These are phyloP conservation scores for Ascocoryne sarcoides DNA, from an alignment of 2,329 filamentous ascomycete species.

Conservation along the genomic window DNA sequence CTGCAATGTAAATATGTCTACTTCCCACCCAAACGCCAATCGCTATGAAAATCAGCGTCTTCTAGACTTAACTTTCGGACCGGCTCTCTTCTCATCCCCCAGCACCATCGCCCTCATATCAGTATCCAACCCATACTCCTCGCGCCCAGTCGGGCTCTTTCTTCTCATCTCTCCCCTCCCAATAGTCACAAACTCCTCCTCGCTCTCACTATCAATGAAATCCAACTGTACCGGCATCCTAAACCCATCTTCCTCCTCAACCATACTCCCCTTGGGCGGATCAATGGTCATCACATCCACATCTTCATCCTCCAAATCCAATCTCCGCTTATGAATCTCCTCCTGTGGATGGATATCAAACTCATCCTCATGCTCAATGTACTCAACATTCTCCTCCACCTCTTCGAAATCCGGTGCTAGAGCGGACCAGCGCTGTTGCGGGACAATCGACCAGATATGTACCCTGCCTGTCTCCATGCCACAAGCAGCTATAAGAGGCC, in stretches of 20 bases:
- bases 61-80: slow-evolving; percentile 16
- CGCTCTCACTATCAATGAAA: slow-evolving; percentile 87
- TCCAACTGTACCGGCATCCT: slow-evolving; percentile 90
- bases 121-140: slow-evolving; percentile 55
- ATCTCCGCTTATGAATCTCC: slow-evolving; percentile 81
- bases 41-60: slow-evolving; percentile 15
- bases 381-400: slow-evolving; percentile 97
- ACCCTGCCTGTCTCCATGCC: slow-evolving; percentile 88
- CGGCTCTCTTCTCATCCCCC: slow-evolving; percentile 31
- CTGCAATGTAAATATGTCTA: no score
- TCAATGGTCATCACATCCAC: slow-evolving; percentile 82
- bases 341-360: slow-evolving; percentile 96
- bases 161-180: slow-evolving; percentile 76
- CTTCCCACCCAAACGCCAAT: no score
- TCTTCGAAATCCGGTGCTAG: slow-evolving; percentile 94
- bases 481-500: slow-evolving; percentile 80
- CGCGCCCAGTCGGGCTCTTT: slow-evolving; percentile 68
- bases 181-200: slow-evolving; percentile 71
- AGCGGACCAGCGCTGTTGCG: slow-evolving; percentile 94
- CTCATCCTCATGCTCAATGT: slow-evolving; percentile 90
- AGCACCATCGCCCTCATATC: slow-evolving; percentile 31
- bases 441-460: slow-evolving; percentile 93
- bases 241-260: slow-evolving; percentile 56
- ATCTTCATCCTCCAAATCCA: slow-evolving; percentile 88
- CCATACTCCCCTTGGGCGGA: slow-evolving; percentile 49